Evolutionary conservation across 2,329 filamentous ascomycete genomes (phyloP), one percentile per base, ranked within the genome.

Genomic region (Fusarium concolor): DNA sequence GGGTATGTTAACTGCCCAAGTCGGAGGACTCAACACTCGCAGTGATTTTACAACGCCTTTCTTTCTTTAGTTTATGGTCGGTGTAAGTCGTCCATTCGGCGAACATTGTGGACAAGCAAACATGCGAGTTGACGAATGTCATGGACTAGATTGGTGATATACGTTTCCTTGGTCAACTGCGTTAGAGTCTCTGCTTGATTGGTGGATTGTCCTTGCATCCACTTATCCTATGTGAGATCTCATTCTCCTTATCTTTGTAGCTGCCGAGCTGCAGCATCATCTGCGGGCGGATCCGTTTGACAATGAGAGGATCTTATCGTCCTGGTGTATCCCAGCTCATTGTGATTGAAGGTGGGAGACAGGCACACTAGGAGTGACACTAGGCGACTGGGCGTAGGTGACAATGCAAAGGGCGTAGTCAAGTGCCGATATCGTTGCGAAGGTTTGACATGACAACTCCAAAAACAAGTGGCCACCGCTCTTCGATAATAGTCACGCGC

Each of bases 371-470:
- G 35, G 29, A 20, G 20, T 29, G 56, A 47, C 49, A 59, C 52
- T 39, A 69, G 50, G 31, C 59, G 37, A 37, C 41, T 35, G 56
- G 66, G 66, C 66, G 66, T 62, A 37, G 33, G 41, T 70, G 66
- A 69, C 67, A 53, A 42, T 54, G 33, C 42, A 60, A 67, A 69
- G 63, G 66, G 67, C 67, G 66, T 58, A 39, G 61, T 46, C 60
- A 47, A 65, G 33, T 64, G 61, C 61, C 61, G 59, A 64, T 59
- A 58, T 64, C 52, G 61, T 65, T 49, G 47, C 38, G 35, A 65
- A 31, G 18, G 17, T 45, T 38, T 41, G 41, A 39, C 35, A 50
- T 18, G n/a, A 46, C 10, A 42, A 26, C 26, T 26, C 26, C 26
- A 26, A 26, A 26, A 6, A 26, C 15, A 57, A 41, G 18, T 39